phyloP scores from a whole-genome alignment of 768 basidiomycete genomes.

The Serendipita sp. region DNA sequence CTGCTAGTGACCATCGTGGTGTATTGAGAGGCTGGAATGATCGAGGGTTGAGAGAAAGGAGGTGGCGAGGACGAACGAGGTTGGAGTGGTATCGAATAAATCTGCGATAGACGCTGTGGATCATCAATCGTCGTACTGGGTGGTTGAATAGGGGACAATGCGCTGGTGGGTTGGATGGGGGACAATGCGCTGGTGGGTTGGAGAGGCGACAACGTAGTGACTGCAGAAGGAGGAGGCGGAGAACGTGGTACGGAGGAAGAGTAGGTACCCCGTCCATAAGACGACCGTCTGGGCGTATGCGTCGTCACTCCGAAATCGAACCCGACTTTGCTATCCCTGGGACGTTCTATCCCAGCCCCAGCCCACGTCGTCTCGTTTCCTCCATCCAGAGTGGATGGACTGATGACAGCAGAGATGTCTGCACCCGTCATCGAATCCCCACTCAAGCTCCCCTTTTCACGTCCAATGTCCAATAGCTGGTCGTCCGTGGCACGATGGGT shows the following conservation, averaged over 20 bases:
- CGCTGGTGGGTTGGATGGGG: too few relatives aligned
- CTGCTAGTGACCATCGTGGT: background rate
- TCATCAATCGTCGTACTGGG: background rate
- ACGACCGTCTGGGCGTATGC: background rate
- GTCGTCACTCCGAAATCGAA: background rate
- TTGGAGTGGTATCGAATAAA: background rate
- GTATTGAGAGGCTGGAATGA: too few relatives aligned
- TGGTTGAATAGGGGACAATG: background rate
- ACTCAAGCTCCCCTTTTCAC: background rate
- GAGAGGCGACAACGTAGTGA: background rate
- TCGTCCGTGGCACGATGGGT: conserved; percentile 1
- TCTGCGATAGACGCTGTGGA: background rate
- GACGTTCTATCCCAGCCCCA: background rate
- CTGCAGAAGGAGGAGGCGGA: background rate
- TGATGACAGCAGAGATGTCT: background rate
- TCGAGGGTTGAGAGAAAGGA: too few relatives aligned
- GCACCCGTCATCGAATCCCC: background rate
- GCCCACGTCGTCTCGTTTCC: background rate
- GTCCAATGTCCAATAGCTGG: background rate
- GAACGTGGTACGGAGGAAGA: background rate
- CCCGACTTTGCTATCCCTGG: background rate
- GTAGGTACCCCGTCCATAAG: too few relatives aligned
- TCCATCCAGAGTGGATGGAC: background rate
- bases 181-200: background rate
- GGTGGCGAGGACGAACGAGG: background rate